Evolutionary conservation across 1,284 basidiomycete genomes (phyloP).

Genomic region (Pseudozyma tsukubaensis): DNA sequence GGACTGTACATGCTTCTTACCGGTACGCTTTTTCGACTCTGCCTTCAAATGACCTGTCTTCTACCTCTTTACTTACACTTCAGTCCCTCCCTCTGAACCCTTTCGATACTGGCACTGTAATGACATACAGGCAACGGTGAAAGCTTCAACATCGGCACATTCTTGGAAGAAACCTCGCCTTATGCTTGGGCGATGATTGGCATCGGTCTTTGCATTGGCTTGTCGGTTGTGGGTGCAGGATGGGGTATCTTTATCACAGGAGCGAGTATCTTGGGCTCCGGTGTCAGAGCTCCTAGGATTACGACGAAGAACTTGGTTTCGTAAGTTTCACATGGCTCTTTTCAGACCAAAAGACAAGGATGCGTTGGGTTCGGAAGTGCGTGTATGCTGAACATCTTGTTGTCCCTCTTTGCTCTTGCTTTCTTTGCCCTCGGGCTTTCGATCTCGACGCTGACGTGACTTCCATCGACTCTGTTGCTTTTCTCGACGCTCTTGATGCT

Average conservation of each 20-base stretch:
- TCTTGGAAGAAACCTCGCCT: conserved; percentile 92
- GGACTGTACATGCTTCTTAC: conserved; percentile 55
- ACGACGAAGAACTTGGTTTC: conserved; percentile 97
- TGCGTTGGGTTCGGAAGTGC: no score
- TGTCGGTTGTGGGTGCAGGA: conserved; percentile 93
- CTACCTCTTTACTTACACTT: background rate
- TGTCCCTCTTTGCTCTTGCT: no score
- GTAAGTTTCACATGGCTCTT: conserved; percentile 71
- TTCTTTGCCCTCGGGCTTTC: no score
- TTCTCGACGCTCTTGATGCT: no score
- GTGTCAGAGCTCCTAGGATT: conserved; percentile 92
- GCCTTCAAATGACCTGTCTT: background rate
- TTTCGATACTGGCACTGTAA: background rate
- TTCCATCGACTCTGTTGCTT: no score
- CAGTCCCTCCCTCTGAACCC: background rate
- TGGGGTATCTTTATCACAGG: conserved; percentile 99
- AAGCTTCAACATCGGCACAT: conserved; percentile 69
- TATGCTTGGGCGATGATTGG: conserved; percentile 92
- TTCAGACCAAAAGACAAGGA: no score
- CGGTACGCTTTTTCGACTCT: conserved; percentile 17
- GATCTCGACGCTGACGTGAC: no score
- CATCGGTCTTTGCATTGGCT: conserved; percentile 90
- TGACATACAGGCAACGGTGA: conserved; percentile 43
- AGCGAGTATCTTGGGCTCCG: conserved; percentile 92
- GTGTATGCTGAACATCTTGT: no score